Evolutionary conservation across 805 yeast species (phyloP), one percentile per base, ranked within the genome.

Genomic region (Blastobotrys americana): DNA sequence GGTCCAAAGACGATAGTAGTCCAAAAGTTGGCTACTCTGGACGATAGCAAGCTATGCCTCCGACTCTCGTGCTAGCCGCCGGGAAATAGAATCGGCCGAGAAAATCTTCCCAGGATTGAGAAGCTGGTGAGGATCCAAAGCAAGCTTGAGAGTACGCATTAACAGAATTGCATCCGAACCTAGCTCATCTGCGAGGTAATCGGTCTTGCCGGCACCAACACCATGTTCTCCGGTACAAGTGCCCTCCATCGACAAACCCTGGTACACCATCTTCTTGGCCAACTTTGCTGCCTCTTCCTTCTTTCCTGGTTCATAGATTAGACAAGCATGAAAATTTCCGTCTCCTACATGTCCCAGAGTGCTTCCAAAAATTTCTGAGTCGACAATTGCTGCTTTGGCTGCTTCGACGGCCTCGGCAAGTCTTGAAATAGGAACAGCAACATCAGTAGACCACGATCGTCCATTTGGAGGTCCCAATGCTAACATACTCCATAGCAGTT

Each of bases 211-310:
- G 10, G 51, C 54, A 5, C 95, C 95, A 34, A 86, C 76, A 10
- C 95, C 95, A 58, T 85, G 95, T 57, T 85, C 95, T 28, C 95
- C 95, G 3, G 88, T 82, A 52, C 87, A 80, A 1, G 95, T 85
- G 1, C 95, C 94, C 43, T 84, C 94, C 33, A 79, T 73, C 1
- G 66, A 72, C 15, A 85, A 64, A 0, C 90, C 94, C 34, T 80
- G 60, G 37, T 70, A 57, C 39, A 82, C 83, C 82, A 85, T 78
- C 41, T 74, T 68, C 21, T 72, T 70, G 10, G 82, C 80, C 9
- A 82, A 55, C 9, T 58, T 55, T 47, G 74, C 72, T 2, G 77
- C 80, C 18, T 60, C 61, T 1, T 65, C 62, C 16, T 66, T 54
- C 51, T 78, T 74, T 17, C 73, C 52, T n/a, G 51, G 55, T 9